Conservation (phyloP, 768 basidiomycete species). For the Leccinum barrowsii region DNA sequence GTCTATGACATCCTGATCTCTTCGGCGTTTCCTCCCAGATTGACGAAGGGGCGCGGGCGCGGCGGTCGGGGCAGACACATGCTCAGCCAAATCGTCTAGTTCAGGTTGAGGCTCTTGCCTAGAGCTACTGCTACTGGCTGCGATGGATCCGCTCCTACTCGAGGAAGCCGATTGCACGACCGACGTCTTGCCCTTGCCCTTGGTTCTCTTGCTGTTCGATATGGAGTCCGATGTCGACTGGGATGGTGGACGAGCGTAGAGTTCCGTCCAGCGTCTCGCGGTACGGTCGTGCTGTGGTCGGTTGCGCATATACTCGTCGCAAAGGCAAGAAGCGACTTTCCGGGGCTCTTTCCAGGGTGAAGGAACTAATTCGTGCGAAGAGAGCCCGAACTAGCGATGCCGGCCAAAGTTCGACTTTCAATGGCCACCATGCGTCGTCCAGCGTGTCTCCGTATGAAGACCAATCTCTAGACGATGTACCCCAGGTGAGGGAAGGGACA, state of each 20-base stretch:
- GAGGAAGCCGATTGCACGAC: neutral
- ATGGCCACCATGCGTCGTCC: too few relatives aligned
- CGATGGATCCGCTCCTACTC: neutral
- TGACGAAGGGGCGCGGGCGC: neutral
- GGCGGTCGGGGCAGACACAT: conserved; percentile 8
- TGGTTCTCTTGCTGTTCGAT: conserved; percentile 21
- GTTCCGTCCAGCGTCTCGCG: conserved; percentile 73
- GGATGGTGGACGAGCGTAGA: conserved; percentile 56
- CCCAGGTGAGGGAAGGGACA: too few relatives aligned
- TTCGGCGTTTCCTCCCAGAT: conserved; percentile 36
- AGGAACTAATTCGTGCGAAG: too few relatives aligned
- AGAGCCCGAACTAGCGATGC: too few relatives aligned
- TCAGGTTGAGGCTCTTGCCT: conserved; percentile 13
- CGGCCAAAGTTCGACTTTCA: too few relatives aligned
- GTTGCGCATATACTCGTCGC: conserved; percentile 53
- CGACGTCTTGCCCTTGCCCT: conserved; percentile 36
- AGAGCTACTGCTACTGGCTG: conserved; percentile 13
- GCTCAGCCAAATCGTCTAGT: conserved; percentile 32
- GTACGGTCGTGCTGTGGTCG: conserved; percentile 71
- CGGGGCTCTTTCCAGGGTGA: too few relatives aligned
- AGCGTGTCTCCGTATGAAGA: too few relatives aligned
- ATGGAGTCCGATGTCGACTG: conserved; percentile 13
- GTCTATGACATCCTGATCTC: conserved; percentile 27
- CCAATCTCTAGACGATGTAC: too few relatives aligned
- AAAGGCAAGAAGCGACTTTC: too few relatives aligned